A percentile compares a stretch with the other conserved stretches of the same genome.
Evolutionary conservation across 2,329 filamentous ascomycete species (phyloP).

Genomic region (Pseudocercospora vitis): DNA sequence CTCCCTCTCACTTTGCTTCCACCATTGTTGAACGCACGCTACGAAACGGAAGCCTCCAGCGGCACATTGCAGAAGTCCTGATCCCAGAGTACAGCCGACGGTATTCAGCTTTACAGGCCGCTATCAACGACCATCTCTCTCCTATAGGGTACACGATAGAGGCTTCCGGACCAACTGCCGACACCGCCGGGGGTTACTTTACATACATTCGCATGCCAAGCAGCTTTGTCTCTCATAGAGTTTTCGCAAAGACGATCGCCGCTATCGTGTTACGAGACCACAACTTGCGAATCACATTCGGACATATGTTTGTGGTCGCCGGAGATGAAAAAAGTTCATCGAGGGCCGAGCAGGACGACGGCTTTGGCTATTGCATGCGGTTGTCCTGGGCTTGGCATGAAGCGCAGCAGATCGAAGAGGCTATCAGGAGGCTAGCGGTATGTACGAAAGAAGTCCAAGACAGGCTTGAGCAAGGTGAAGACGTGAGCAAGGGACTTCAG

Average conservation of each 20-base stretch:
- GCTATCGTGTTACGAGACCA: slow-evolving; percentile 17
- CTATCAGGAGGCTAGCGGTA: slow-evolving; percentile 11
- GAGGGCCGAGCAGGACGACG: slow-evolving; percentile 13
- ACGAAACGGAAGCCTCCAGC: slow-evolving; percentile 52
- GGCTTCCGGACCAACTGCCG: slow-evolving; percentile 31
- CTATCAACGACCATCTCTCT: slow-evolving; percentile 60
- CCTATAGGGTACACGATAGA: slow-evolving; percentile 61
- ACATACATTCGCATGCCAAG: slow-evolving; percentile 14
- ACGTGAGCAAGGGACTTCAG: slow-evolving; percentile 10
- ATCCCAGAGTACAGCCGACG: slow-evolving; percentile 57
- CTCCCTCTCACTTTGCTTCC: slow-evolving; percentile 59
- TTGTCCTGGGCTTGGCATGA: slow-evolving; percentile 20
- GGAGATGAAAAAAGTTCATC: slow-evolving; percentile 12
- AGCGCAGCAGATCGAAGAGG: slow-evolving; percentile 10
- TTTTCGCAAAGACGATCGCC: slow-evolving; percentile 17
- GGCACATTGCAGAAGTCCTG: slow-evolving; percentile 54
- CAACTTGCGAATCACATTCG: slow-evolving; percentile 16
- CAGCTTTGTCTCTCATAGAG: slow-evolving; percentile 7
- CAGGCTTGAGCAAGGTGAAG: slow-evolving; percentile 15
- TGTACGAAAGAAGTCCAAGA: slow-evolving; percentile 11
- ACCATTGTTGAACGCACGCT: slow-evolving; percentile 58
- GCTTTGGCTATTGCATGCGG: slow-evolving; percentile 18
- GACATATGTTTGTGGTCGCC: slow-evolving; percentile 22
- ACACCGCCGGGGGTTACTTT: slow-evolving; percentile 76
- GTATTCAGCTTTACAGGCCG: slow-evolving; percentile 56